These are phyloP conservation scores for Tricholoma matsutake DNA, from an alignment of 768 basidiomycete species.

Conservation along the genomic window DNA sequence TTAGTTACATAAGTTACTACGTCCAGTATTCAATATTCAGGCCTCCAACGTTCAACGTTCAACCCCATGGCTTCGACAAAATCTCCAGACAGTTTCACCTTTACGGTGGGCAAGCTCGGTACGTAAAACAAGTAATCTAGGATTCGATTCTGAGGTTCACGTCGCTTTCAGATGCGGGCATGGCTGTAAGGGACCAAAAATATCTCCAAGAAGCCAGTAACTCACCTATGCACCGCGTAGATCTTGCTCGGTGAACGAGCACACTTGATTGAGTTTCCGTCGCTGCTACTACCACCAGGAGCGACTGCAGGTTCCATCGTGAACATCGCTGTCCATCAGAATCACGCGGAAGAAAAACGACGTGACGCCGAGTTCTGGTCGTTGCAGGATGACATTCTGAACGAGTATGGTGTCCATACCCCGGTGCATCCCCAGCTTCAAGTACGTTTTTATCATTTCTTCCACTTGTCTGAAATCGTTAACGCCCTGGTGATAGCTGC, in stretches of 20 bases:
- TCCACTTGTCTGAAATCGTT: background rate
- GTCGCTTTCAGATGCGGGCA: slow-evolving; percentile 70
- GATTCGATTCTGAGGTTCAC: slow-evolving; percentile 7
- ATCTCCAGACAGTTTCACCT: slow-evolving; percentile 71
- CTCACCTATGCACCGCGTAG: slow-evolving; percentile 35
- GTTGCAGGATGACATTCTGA: slow-evolving; percentile 77
- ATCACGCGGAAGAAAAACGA: slow-evolving; percentile 77
- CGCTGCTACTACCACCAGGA: slow-evolving; percentile 89
- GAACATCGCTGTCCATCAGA: slow-evolving; percentile 92
- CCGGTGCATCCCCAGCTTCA: slow-evolving; percentile 75
- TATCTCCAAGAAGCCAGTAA: background rate
- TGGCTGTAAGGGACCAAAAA: slow-evolving; percentile 62
- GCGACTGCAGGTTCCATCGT: slow-evolving; percentile 94
- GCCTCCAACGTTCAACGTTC: background rate
- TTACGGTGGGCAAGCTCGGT: slow-evolving; percentile 96
- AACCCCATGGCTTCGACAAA: slow-evolving; percentile 26
- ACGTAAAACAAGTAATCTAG: slow-evolving; percentile 24
- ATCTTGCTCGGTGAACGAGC: slow-evolving; percentile 92
- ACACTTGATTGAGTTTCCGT: slow-evolving; percentile 97
- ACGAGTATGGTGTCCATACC: slow-evolving; percentile 62
- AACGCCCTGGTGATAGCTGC: slow-evolving; percentile 46
- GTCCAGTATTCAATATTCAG: background rate
- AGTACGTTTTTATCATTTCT: slow-evolving; percentile 37
- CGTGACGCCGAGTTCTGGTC: slow-evolving; percentile 81
- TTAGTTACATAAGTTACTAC: too few relatives aligned